Base-by-base conservation (phyloP, 1,284 basidiomycete species). In the Ustilago loliicola region DNA sequence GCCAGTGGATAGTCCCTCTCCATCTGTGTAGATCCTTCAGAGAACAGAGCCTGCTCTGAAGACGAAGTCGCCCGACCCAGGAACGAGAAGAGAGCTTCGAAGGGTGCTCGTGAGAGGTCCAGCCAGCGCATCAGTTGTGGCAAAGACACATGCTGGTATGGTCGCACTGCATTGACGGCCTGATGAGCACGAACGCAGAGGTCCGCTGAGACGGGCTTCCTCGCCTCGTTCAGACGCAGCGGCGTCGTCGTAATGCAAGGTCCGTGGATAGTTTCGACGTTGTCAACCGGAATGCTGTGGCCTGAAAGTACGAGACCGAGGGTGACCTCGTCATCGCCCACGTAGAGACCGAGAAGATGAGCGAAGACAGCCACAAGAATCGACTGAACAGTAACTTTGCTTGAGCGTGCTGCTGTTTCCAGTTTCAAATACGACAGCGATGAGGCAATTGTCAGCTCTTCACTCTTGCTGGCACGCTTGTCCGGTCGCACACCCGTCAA, bases 211-310 rank as follows among this genome's bases (percentile, higher is more conserved):
- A 42, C 42, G 9, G 32, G 11, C 2, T 52, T 54, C 13, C 68
- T 23, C 1, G 62, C 47, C 2, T 70, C 63, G 13, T 38, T 30
- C 60, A 72, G 53, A 6, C 80, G 72, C 52, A 85, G 77, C 2
- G 83, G 83, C 23, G 83, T 79, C 11, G 82, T 83, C 2, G 81
- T 83, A 17, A 83, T 70, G 50, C 80, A 81, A 21, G 84, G 84
- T 19, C 84, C 84, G 40, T 84, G 84, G 10, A 83, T 67, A 3
- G 61, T 29, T 19, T 76, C 80, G 47, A 80, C 65, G 7, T 48
- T 54, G 6, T 74, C 72, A 3, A 75, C 61, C 1, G 67, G 56
- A 36, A 80, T 48, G n/a, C 62, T 73, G 32, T 83, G 75, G 6
- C 84, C 84, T 11, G 76, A 74, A 8, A 84, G 69, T 1, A 85